Base-by-base conservation (phyloP, 129 eudicot genomes). In the Kitagawia praeruptora region DNA sequence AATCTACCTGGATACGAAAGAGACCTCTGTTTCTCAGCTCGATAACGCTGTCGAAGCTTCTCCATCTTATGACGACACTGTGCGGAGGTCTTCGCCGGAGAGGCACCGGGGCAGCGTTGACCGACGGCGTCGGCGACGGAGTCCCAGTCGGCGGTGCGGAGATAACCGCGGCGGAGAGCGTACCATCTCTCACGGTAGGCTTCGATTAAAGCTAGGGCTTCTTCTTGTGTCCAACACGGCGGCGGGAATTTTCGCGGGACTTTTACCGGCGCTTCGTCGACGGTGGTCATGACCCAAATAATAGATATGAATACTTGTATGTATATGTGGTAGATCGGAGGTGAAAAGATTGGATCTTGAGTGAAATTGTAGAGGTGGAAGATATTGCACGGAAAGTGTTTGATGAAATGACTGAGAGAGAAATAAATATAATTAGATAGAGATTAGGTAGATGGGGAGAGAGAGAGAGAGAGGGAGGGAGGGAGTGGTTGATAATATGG, bases 181-280 rank as follows among this genome's bases (percentile, higher is more conserved):
- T 92, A 95, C 98, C 98, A 95, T 48, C 92, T 95, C 1, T 91
- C 96, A 23, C 87, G 88, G 80, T 94, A 94, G 18, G 85, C 87
- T 6, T 85, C 86, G 80, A 94, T 89, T 6, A 94, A 81, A 10
- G 98, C 93, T 4, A 86, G 80, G 8, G 97, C 92, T 75, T 95
- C 97, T 2, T 89, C 96, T 72, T 86, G 86, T 9, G 98, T 84
- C 98, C 97, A 95, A 82, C 98, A 95, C 0, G 97, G 97, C 6
- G 94, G 97, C 8, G 98, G 97, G 2, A 90, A 54, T 8, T 54
- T 23, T 23, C 28, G 64, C 27, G 64, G 12, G 12, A 54, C 4
- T 23, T 54, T 54, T 21, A 74, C 27, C 96, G 89, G 78, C 93
- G 92, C 25, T 97, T 56, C 70, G 16, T 44, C 40, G 42, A 78